Evolutionary conservation across 139 green algal genomes (phyloP).

Genomic region (Closterium sp.): DNA sequence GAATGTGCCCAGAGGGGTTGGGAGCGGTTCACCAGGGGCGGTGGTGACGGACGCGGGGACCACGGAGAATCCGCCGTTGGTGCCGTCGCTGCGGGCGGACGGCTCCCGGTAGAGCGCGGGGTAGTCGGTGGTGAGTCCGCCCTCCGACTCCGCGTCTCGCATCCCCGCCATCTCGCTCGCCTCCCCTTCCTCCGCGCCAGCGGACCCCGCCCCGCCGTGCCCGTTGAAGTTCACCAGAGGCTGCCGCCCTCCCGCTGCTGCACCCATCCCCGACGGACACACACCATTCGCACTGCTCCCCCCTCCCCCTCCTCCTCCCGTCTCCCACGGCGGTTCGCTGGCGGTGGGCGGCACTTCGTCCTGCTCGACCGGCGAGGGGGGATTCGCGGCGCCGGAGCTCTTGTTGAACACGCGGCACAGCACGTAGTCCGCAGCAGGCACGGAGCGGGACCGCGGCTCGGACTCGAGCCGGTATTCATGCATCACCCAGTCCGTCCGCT

Average conservation of each 20-base stretch:
- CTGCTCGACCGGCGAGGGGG: not conserved
- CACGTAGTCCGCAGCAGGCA: not conserved
- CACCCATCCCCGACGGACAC: not conserved
- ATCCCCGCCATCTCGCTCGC: too few species aligned
- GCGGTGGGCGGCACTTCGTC: not conserved
- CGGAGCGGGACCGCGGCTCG: not conserved
- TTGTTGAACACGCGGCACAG: conserved; percentile 44
- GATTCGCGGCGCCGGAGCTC: not conserved
- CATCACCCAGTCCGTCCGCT: conserved; percentile 44
- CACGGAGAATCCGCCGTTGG: not conserved
- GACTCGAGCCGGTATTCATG: conserved; percentile 34
- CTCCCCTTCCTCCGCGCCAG: not conserved
- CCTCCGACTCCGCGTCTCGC: not conserved
- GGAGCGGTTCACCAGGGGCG: too few species aligned
- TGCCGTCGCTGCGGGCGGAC: not conserved
- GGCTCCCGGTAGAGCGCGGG: not conserved
- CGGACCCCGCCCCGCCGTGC: too few species aligned
- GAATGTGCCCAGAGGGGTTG: not conserved
- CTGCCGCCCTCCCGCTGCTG: not conserved
- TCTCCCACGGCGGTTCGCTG: not conserved
- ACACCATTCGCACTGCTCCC: not conserved
- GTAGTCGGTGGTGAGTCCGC: not conserved
- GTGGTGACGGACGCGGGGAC: not conserved
- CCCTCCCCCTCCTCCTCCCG: not conserved
- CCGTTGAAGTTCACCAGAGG: not conserved